Evolutionary conservation across 192 early-diverging fungal species (phyloP), one percentile per base, ranked within the genome.

Genomic region (Coemansia sp.): DNA sequence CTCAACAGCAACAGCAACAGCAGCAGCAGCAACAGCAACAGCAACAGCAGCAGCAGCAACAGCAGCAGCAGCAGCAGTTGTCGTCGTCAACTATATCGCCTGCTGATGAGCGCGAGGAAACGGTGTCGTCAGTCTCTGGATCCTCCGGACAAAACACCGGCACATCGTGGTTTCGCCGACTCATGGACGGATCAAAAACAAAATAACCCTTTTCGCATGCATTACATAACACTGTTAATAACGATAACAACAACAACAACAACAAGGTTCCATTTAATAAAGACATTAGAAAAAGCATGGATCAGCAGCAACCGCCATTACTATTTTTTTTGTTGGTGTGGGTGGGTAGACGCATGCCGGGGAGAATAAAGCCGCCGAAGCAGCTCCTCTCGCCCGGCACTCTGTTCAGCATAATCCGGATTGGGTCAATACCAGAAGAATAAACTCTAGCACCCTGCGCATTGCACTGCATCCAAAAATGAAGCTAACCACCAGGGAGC

Each of bases 341-440:
- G 73, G 67, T 39, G 63, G 71, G 61, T 75, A 75, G 73, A 74
- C 72, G 72, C 62, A 71, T 71, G 57, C 57, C 63, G 0, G 32
- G 11, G 9, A 7, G 3, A n/a, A n/a, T 26, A 26, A 3, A 26
- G 26, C 26, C 26, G 26, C 26, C 26, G 26, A 2, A 26, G 32
- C 15, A 32, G 40, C 3, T 37, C 39, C 0, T 38, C 13, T 38
- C 11, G 6, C 16, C 13, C 6, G 57, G 43, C 69, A 71, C 69
- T 71, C 63, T 71, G 54, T 64, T 68, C 72, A 74, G 67, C 66
- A 63, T 77, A 77, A 77, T 77, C 75, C 75, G 75, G 69, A 77
- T 71, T 70, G 75, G 66, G 75, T 77, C 58, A 71, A 64, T 71
- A 63, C 62, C 75, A 21, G 65, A 52, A 42, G 18, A 42, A 21